Conservation (phyloP, 1,139 yeast species). For the Saccharomyces pastorianus region DNA sequence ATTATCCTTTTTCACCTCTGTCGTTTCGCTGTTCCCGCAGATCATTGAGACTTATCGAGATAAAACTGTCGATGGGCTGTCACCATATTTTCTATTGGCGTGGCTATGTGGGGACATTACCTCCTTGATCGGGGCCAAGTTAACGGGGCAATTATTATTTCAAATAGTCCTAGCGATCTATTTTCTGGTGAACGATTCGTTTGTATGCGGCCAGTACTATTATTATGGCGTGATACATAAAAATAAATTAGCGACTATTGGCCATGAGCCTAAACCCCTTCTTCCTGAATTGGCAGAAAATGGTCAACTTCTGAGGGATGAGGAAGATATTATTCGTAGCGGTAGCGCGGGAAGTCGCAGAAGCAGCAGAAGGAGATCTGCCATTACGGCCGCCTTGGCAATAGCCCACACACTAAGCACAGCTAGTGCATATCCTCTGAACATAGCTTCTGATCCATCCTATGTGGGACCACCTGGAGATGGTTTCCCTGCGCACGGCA, state of each 20-base stretch:
- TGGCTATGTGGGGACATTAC: slow-evolving; percentile 86
- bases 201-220: slow-evolving; percentile 68
- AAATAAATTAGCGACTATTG: slow-evolving; percentile 32
- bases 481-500: not conserved
- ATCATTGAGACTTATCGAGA: slow-evolving; percentile 63
- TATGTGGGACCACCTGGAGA: slow-evolving; percentile 2
- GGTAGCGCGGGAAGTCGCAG: slow-evolving; percentile 1
- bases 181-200: slow-evolving; percentile 63
- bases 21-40: slow-evolving; percentile 86
- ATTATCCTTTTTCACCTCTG: slow-evolving; percentile 56
- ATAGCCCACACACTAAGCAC: slow-evolving; percentile 1
- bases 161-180: slow-evolving; percentile 70
- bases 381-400: slow-evolving; percentile 6
- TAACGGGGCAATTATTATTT: slow-evolving; percentile 69
- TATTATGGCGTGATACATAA: slow-evolving; percentile 47
- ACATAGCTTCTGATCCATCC: not conserved
- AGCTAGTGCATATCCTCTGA: not conserved
- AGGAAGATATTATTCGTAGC: slow-evolving; percentile 11
- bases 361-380: slow-evolving; percentile 1
- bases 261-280: slow-evolving; percentile 30
- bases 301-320: slow-evolving; percentile 3
- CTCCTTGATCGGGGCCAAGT: slow-evolving; percentile 68
- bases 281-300: slow-evolving; percentile 5
- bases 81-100: slow-evolving; percentile 61
- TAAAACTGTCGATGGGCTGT: slow-evolving; percentile 81